Conservation (phyloP, 148 eudicot species). For the Fallopia convolvulus region DNA sequence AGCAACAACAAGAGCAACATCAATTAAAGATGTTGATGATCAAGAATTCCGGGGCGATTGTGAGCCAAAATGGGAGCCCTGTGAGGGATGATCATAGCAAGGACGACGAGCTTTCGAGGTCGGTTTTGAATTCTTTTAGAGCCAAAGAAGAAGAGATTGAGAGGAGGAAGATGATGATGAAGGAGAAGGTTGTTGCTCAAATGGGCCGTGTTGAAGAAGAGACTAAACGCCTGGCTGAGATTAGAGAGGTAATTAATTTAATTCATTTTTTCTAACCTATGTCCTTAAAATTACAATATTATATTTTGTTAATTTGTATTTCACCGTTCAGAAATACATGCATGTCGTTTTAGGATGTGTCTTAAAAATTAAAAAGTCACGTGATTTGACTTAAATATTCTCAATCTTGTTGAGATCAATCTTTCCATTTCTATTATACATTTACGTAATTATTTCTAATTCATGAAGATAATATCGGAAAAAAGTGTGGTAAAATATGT, state of each 20-base stretch:
- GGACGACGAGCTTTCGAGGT: constrained; percentile 65
- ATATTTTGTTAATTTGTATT: too few species aligned
- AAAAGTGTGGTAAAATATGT: too few species aligned
- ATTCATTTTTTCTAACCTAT: neutral
- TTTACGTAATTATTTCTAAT: too few species aligned
- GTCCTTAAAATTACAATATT: too few species aligned
- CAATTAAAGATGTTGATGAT: constrained; percentile 21
- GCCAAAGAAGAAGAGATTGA: constrained; percentile 95
- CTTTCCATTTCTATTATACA: too few species aligned
- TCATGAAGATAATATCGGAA: too few species aligned
- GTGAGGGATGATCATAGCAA: constrained; percentile 28
- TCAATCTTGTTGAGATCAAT: too few species aligned
- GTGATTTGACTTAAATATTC: too few species aligned
- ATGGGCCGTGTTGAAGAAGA: constrained; percentile 80
- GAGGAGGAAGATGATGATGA: constrained; percentile 61
- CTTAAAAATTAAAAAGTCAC: too few species aligned
- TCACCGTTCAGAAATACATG: too few species aligned
- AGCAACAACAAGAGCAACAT: constrained; percentile 9
- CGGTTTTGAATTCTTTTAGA: constrained; percentile 53
- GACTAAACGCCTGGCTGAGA: constrained; percentile 79
- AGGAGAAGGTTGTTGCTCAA: constrained; percentile 60
- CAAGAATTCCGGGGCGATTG: constrained; percentile 46
- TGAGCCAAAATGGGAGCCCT: constrained; percentile 27
- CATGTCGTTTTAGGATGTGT: too few species aligned
- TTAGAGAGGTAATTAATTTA: constrained; percentile 54